Base-by-base conservation (phyloP, 2,329 filamentous ascomycete genomes). In the Whalleya microplaca region DNA sequence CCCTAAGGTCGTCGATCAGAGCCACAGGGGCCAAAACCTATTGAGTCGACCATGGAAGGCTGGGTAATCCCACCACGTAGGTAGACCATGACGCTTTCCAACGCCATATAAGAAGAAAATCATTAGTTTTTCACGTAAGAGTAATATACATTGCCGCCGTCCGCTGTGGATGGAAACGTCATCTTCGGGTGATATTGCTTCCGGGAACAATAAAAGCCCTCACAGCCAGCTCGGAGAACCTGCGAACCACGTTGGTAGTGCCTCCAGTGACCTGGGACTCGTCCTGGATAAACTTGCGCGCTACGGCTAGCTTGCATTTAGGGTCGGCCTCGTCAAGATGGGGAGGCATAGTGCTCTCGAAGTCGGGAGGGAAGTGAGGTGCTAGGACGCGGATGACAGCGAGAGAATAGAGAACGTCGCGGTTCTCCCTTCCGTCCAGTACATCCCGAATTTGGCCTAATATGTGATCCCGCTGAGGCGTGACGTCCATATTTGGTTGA, bases 331-430 rank as follows among this genome's bases (percentile, higher is more conserved):
- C 88, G 66, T 88, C 86, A 4, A 86, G 77, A 55, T 86, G 84
- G 45, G 83, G 79, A 1, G 84, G 81, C 7, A 83, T 75, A 21
- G 81, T 78, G 57, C 76, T 82, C 61, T 82, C 82, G 29, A 84
- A 84, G 62, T 81, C 83, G 10, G 85, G 77, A 14, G 83, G 82
- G 67, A 82, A 85, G 45, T 86, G 84, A 29, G 86, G 85, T 45
- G 89, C 87, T 48, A 92, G 80, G 60, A 93, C 86, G 21, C 92
- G 86, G 16, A 90, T 86, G 53, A 96, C 85, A 8, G 90, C 91
- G 63, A 96, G 88, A 0, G 91, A 95, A 74, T 96, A 96, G 54
- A 97, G 84, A 18, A 96, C 88, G 71, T 97, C 92, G 51, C 93
- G 86, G 67, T 94, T 95, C 75, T 97, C 93, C 21, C 88, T 84